Evolutionary conservation across 495 filamentous ascomycete species (phyloP).

Genomic region (Penicillium canescens): DNA sequence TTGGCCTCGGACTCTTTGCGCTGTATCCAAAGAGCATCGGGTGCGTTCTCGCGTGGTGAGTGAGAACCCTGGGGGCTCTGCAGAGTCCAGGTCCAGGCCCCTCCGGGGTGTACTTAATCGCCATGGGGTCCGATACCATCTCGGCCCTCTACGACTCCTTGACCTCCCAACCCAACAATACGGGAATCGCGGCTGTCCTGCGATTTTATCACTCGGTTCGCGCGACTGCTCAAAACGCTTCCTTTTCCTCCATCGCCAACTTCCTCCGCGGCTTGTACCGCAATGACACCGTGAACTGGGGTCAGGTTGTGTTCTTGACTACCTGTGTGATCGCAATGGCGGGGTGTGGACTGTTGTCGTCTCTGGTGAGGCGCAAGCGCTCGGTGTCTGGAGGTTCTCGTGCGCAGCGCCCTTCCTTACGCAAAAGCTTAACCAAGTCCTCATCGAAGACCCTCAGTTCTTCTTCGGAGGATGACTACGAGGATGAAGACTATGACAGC

Average conservation of each 20-base stretch:
- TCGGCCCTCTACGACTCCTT: slow-evolving; percentile 19
- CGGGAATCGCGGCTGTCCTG: slow-evolving; percentile 13
- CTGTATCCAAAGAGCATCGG: slow-evolving; percentile 18
- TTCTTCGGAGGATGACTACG: slow-evolving; percentile 45
- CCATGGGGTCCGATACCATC: slow-evolving; percentile 20
- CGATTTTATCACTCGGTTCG: slow-evolving; percentile 19
- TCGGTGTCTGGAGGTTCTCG: slow-evolving; percentile 12
- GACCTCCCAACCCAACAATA: slow-evolving; percentile 11
- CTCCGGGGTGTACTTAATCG: slow-evolving; percentile 10
- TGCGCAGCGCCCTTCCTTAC: slow-evolving; percentile 23
- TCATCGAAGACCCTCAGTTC: slow-evolving; percentile 39
- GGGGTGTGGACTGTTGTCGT: slow-evolving; percentile 42
- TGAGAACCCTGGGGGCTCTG: slow-evolving; percentile 7
- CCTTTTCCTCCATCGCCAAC: slow-evolving; percentile 21
- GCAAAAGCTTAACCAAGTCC: slow-evolving; percentile 28
- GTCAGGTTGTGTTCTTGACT: slow-evolving; percentile 37
- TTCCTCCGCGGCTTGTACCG: slow-evolving; percentile 21
- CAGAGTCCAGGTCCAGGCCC: slow-evolving; percentile 17
- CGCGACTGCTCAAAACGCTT: slow-evolving; percentile 13
- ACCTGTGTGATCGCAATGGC: slow-evolving; percentile 42
- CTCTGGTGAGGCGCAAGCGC: slow-evolving; percentile 30
- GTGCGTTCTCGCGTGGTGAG: slow-evolving; percentile 19
- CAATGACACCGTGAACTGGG: slow-evolving; percentile 34
- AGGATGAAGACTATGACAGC: slow-evolving; percentile 46
- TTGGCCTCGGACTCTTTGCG: slow-evolving; percentile 20